phyloP scores from a whole-genome alignment of 2,329 filamentous ascomycete genomes.

The Neofusicoccum umdonicola region DNA sequence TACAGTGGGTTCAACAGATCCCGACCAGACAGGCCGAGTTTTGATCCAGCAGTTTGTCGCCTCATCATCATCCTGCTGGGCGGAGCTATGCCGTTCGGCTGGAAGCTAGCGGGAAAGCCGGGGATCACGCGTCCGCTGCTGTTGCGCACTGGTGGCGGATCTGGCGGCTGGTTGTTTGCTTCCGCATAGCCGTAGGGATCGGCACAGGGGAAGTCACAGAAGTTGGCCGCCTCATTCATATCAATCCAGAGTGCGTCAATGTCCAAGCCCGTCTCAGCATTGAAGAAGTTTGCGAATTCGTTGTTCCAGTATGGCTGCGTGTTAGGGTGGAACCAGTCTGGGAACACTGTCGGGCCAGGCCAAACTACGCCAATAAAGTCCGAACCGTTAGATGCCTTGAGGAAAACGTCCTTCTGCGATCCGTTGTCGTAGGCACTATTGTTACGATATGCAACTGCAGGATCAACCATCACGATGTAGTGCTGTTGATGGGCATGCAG shows the following conservation, averaged over 20 bases:
- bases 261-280: constrained; percentile 62
- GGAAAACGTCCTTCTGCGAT: constrained; percentile 54
- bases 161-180: constrained; percentile 55
- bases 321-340: constrained; percentile 72
- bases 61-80: background rate
- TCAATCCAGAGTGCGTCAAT: constrained; percentile 69
- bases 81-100: constrained; percentile 44
- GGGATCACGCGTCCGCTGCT: constrained; percentile 63
- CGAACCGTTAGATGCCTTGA: constrained; percentile 54
- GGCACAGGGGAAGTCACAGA: constrained; percentile 46
- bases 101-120: constrained; percentile 67
- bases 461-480: constrained; percentile 78
- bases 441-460: constrained; percentile 51
- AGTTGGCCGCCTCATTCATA: constrained; percentile 42
- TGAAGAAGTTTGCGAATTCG: constrained; percentile 66
- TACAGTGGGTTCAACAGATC: constrained; percentile 66
- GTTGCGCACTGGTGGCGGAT: constrained; percentile 59
- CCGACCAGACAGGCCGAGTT: constrained; percentile 59
- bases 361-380: constrained; percentile 67
- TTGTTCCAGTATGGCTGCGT: constrained; percentile 67
- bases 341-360: constrained; percentile 70
- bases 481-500: constrained; percentile 67
- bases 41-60: constrained; percentile 40
- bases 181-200: constrained; percentile 37
- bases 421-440: constrained; percentile 62